A percentile compares a stretch with the other conserved stretches of the same genome.
phyloP scores from a whole-genome alignment of 495 filamentous ascomycete genomes.

The Lepidopterella palustris region DNA sequence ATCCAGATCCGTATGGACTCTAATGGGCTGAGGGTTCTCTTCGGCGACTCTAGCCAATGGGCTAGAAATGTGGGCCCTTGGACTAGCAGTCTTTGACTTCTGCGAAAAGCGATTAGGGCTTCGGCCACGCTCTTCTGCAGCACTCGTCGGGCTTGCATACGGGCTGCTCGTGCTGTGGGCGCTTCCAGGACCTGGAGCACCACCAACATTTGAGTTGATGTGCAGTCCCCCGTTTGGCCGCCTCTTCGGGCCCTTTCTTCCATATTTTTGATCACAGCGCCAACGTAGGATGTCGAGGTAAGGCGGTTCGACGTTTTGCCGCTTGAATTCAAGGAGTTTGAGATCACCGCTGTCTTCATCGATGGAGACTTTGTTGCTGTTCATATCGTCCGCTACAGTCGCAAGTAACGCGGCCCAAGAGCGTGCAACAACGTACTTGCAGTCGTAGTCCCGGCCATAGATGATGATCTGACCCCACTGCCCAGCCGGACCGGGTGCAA shows the following conservation, averaged over 20 bases:
- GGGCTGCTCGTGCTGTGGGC: slow-evolving; percentile 25
- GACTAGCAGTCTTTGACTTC: slow-evolving; percentile 32
- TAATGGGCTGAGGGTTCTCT: slow-evolving; percentile 31
- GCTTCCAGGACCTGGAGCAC: slow-evolving; percentile 15
- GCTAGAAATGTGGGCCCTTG: slow-evolving; percentile 32
- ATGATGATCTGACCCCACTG: slow-evolving; percentile 96
- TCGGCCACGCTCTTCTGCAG: slow-evolving; percentile 34
- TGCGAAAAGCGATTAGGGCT: slow-evolving; percentile 33
- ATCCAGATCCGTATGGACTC: slow-evolving; percentile 24
- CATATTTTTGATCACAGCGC: slow-evolving; percentile 90
- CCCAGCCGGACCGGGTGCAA: slow-evolving; percentile 84
- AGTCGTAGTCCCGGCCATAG: slow-evolving; percentile 95
- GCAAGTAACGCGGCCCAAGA: slow-evolving; percentile 90
- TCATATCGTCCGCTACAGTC: slow-evolving; percentile 80
- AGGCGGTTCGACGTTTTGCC: slow-evolving; percentile 74
- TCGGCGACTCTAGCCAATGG: slow-evolving; percentile 39
- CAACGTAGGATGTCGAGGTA: slow-evolving; percentile 94
- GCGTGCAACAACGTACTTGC: slow-evolving; percentile 89
- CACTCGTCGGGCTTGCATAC: slow-evolving; percentile 33
- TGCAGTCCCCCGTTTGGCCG: slow-evolving; percentile 18
- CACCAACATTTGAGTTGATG: slow-evolving; percentile 35
- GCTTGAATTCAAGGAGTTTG: slow-evolving; percentile 83
- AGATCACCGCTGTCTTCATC: slow-evolving; percentile 90
- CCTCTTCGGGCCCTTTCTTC: slow-evolving; percentile 44
- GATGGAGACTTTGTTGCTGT: slow-evolving; percentile 76